Evolutionary conservation across 1,284 basidiomycete species (phyloP), one percentile per base, ranked within the genome.

Genomic region (Puccinia triticina): DNA sequence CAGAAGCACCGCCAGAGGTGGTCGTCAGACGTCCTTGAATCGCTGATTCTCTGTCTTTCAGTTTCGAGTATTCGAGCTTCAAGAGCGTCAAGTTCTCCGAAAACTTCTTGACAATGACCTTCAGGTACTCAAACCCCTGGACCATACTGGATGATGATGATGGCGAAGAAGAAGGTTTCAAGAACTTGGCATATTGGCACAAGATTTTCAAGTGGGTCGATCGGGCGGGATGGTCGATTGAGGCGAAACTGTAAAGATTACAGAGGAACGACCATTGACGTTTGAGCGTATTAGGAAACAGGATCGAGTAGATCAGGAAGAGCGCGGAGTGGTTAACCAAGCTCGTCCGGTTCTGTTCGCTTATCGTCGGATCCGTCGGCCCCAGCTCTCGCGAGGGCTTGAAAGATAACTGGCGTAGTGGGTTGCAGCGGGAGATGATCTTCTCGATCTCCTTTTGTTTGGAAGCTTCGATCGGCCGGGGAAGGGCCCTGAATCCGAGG

Each of bases 371-470:
- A 72, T 80, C 43, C 14, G 34, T 46, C 3, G 67, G 50, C n/a
- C 66, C 67, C 21, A 80, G 21, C 3, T 72, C 61, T 48, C 66
- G 23, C 11, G 69, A 43, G 8, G 77, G 66, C 29, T 67, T 53
- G 40, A 80, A 72, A 23, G 46, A 40, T 16, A 80, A 32, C 29
- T 43, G 46, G 18, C 67, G 66, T 23, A 72, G 29, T n/a, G 67
- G 78, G 50, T 73, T 73, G 59, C 53, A 61, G 21, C 55, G n/a
- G 26, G 78, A 72, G 46, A 81, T 61, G 40, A 81, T 72, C 11
- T 61, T 72, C 10, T 72, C 78, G 37, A 81, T 57, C 46, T 72
- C 55, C 69, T 57, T 61, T 57, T 46, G 66, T 72, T 43, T 55
- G 0, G 50, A 40, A 48, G 43, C 37, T 43, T 59, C 69, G 32